A percentile compares a stretch with the other conserved stretches of the same genome.
phyloP scores from a whole-genome alignment of 2,329 filamentous ascomycete species.

The Rutstroemia sydowiana region DNA sequence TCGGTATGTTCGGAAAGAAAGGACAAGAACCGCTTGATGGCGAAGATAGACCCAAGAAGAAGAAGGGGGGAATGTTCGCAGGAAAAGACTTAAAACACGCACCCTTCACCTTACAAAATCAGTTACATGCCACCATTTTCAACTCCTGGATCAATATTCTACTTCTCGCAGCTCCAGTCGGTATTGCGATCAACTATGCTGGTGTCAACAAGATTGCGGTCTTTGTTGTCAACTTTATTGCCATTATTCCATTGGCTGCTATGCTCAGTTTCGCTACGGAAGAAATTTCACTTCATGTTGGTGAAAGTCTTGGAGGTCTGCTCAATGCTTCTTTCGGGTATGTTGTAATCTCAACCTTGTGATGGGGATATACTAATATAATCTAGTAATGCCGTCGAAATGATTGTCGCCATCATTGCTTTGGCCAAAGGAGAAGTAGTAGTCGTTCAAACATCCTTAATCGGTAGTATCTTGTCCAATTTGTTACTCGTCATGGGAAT shows the following conservation, averaged over 20 bases:
- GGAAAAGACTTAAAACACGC: slow-evolving; percentile 36
- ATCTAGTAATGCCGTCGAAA: slow-evolving; percentile 69
- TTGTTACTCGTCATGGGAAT: slow-evolving; percentile 82
- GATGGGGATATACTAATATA: slow-evolving; percentile 22
- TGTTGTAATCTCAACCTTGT: slow-evolving; percentile 22
- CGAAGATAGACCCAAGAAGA: slow-evolving; percentile 16
- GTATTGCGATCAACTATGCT: slow-evolving; percentile 67
- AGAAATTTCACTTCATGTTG: slow-evolving; percentile 73
- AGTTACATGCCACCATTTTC: slow-evolving; percentile 67
- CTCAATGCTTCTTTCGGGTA: slow-evolving; percentile 86
- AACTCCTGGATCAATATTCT: slow-evolving; percentile 84
- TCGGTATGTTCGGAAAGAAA: slow-evolving; percentile 17
- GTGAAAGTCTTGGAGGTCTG: slow-evolving; percentile 80
- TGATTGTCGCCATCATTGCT: slow-evolving; percentile 84
- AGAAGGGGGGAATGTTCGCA: slow-evolving; percentile 25
- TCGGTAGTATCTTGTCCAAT: slow-evolving; percentile 88
- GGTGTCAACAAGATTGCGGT: slow-evolving; percentile 52
- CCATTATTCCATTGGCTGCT: slow-evolving; percentile 82
- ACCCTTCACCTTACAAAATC: slow-evolving; percentile 52
- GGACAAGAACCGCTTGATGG: slow-evolving; percentile 11
- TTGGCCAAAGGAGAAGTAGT: slow-evolving; percentile 58
- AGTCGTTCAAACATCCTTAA: slow-evolving; percentile 87
- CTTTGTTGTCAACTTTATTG: slow-evolving; percentile 89
- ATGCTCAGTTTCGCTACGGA: slow-evolving; percentile 86
- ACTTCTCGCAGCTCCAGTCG: slow-evolving; percentile 68